Base-by-base conservation (phyloP, 208 protist genomes). In the Leishmania martiniquensis region DNA sequence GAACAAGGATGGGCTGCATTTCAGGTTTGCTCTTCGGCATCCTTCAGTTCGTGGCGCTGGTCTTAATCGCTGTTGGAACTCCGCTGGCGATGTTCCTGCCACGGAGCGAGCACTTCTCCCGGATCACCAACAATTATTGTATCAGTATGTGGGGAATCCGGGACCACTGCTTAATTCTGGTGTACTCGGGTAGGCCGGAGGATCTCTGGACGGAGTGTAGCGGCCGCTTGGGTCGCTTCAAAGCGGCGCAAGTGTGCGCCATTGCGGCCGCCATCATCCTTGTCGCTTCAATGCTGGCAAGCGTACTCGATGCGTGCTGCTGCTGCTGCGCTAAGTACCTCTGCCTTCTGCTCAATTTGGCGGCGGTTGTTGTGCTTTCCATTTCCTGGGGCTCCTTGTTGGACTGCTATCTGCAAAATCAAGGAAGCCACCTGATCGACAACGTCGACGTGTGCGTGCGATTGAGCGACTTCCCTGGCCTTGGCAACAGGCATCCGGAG, bases 131-230 rank as follows among this genome's bases (percentile, higher is more conserved):
- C 17, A 49, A 51, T 34, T 85, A 79, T 62, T 90, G 87, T 75
- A 76, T 89, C 52, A 86, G 78, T 0, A 76, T 92, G 80, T 92
- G 88, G 88, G 88, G 88, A 15, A 76, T 78, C n/a, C 82, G 83
- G 22, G 47, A 80, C 9, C 75, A 83, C 1, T 92, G 88, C 78
- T 67, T 85, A n/a, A 37, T 62, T 20, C 34, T 69, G 10, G 67
- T 10, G 51, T 87, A 87, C 75, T 57, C 85, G 9, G 52, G 32
- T 2, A 79, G 70, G 73, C 44, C 74, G 0, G 12, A 22, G 0
- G 54, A 81, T 2, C 52, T 86, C n/a, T 91, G 83, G 72, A n/a
- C 42, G 6, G 29, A 55, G 4, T 92, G 88, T 71, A 1, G 4
- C 12, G 72, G 68, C 42, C 82, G 84, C 9, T 57, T 72, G 6